phyloP scores from a whole-genome alignment of 2,329 filamentous ascomycete genomes.

The Alternaria tenuissima region DNA sequence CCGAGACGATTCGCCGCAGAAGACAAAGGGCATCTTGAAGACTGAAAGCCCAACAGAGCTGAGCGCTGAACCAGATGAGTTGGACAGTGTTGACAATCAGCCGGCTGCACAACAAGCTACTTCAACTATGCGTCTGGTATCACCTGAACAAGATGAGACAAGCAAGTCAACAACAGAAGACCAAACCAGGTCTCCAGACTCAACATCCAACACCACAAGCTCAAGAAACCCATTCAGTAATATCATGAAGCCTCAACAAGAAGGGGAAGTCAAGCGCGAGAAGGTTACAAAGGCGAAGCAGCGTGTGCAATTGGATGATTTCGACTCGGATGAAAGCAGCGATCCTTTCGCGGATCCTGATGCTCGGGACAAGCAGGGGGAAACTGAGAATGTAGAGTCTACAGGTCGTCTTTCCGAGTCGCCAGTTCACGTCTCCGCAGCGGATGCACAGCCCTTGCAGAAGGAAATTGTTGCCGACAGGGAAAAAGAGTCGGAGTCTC shows the following conservation, averaged over 20 bases:
- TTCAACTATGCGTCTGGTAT: constrained; percentile 47
- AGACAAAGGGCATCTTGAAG: constrained; percentile 44
- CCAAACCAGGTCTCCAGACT: constrained; percentile 30
- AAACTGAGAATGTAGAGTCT: constrained; percentile 30
- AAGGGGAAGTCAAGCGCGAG: constrained; percentile 61
- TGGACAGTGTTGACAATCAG: constrained; percentile 20
- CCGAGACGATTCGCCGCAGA: constrained; percentile 44
- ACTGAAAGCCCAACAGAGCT: constrained; percentile 42
- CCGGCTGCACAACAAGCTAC: constrained; percentile 28
- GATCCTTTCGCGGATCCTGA: constrained; percentile 55
- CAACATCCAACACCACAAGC: constrained; percentile 32
- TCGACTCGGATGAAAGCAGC: constrained; percentile 65
- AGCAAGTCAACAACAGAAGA: constrained; percentile 24
- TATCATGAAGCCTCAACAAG: constrained; percentile 47
- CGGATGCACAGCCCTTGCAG: constrained; percentile 54
- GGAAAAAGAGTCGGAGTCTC: constrained; percentile 42
- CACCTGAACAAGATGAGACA: constrained; percentile 39
- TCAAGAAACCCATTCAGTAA: constrained; percentile 41
- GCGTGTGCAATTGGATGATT: constrained; percentile 74
- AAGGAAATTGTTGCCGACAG: constrained; percentile 24
- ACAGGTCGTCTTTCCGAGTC: constrained; percentile 67
- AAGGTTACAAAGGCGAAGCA: constrained; percentile 68
- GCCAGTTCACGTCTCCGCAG: constrained; percentile 70
- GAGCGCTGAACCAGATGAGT: constrained; percentile 25
- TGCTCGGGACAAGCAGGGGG: constrained; percentile 40